Evolutionary conservation across 192 early-diverging fungal species (phyloP).

Genomic region (Backusella australiensis): DNA sequence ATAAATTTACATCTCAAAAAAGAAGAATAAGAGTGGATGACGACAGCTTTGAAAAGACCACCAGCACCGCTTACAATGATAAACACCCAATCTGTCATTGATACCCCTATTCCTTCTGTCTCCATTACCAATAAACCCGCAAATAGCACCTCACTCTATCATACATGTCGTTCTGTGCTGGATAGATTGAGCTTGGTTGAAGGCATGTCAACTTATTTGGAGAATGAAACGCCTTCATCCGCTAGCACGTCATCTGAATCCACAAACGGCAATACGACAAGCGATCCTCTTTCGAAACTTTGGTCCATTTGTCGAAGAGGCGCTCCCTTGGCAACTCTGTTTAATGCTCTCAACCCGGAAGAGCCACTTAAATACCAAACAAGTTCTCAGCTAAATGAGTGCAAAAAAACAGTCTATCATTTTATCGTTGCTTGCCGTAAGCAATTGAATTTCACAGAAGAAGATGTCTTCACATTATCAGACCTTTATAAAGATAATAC

Average conservation of each 20-base stretch:
- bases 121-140: slow-evolving; percentile 37
- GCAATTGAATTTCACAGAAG: slow-evolving; percentile 68
- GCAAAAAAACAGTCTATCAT: slow-evolving; percentile 82
- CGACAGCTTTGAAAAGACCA: slow-evolving; percentile 5
- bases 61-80: slow-evolving; percentile 2
- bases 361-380: slow-evolving; percentile 56
- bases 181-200: slow-evolving; percentile 71
- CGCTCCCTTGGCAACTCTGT: slow-evolving; percentile 66
- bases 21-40: not conserved
- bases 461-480: slow-evolving; percentile 79
- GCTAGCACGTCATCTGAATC: slow-evolving; percentile 9
- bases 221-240: slow-evolving; percentile 35
- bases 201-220: slow-evolving; percentile 64
- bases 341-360: slow-evolving; percentile 64
- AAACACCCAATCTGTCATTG: slow-evolving; percentile 16
- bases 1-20: not conserved
- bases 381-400: slow-evolving; percentile 58
- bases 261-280: slow-evolving; percentile 20
- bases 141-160: slow-evolving; percentile 62
- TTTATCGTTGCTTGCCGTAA: slow-evolving; percentile 88
- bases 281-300: slow-evolving; percentile 70
- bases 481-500: slow-evolving; percentile 94
- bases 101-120: slow-evolving; percentile 28
- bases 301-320: slow-evolving; percentile 75
- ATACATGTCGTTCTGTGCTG: slow-evolving; percentile 65